A percentile compares a stretch with the other conserved stretches of the same genome.
Evolutionary conservation across 106 monocot species (phyloP).

Genomic region (Dendrobium chrysotoxum): DNA sequence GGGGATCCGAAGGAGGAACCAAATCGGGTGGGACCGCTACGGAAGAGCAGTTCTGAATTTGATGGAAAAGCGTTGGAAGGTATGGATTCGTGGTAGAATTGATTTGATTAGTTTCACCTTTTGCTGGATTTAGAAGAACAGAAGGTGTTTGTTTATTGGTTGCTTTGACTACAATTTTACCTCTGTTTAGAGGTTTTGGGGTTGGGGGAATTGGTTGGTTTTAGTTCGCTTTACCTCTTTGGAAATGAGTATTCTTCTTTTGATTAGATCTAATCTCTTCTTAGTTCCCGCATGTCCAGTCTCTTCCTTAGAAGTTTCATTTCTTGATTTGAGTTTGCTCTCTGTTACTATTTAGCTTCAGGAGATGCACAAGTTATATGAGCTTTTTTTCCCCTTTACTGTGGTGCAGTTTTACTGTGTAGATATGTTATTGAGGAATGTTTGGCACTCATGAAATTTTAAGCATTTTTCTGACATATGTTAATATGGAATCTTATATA

Average conservation of each 20-base stretch:
- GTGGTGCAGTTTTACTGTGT: not conserved
- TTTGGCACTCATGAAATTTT: not conserved
- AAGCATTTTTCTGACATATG: not conserved
- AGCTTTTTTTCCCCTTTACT: not conserved
- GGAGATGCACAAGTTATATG: not conserved
- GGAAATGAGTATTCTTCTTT: too few relatives aligned
- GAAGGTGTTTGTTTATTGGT: too few relatives aligned
- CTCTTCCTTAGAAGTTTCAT: too few relatives aligned
- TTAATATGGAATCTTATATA: not conserved
- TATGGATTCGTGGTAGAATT: constrained; percentile 6
- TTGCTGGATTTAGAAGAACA: not conserved
- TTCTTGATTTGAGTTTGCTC: not conserved
- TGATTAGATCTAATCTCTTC: too few relatives aligned
- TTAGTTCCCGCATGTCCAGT: too few relatives aligned
- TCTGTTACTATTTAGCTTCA: not conserved
- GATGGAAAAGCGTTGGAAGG: constrained; percentile 16
- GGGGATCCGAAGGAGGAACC: not conserved
- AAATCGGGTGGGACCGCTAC: not conserved
- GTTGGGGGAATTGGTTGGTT: too few relatives aligned
- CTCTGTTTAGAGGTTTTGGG: too few relatives aligned
- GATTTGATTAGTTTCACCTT: not conserved
- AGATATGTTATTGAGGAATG: not conserved
- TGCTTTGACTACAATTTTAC: too few relatives aligned
- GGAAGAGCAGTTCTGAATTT: constrained; percentile 32
- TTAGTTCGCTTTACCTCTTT: too few relatives aligned